phyloP scores from a whole-genome alignment of 371 early-diverging fungal species.

The Mortierella sp. region DNA sequence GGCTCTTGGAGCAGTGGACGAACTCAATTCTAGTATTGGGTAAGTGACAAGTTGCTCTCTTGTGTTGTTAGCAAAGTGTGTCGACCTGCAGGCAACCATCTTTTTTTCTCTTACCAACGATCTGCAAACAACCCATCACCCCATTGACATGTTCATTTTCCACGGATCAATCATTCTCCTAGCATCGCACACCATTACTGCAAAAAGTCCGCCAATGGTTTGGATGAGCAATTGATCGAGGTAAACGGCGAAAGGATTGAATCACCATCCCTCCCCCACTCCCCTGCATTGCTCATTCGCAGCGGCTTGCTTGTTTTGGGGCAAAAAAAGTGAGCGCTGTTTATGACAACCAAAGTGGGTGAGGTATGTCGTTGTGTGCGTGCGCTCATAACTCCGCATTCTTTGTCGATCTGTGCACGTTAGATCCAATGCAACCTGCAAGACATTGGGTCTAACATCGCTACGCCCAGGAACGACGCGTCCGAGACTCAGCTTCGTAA shows the following conservation, averaged over 20 bases:
- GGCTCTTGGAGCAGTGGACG: conserved; percentile 88
- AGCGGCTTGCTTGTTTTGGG: too few species aligned
- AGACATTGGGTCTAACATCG: conserved; percentile 91
- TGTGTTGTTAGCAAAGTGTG: too few species aligned
- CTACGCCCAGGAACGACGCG: conserved; percentile 83
- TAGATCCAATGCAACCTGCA: conserved; percentile 91
- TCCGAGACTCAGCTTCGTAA: conserved; percentile 64
- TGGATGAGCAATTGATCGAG: conserved; percentile 71
- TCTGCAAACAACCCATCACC: too few species aligned
- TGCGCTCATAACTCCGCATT: not conserved
- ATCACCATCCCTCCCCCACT: too few species aligned
- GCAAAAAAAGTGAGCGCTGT: not conserved
- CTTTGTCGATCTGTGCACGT: conserved; percentile 1
- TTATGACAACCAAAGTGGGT: not conserved
- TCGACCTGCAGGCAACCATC: too few species aligned
- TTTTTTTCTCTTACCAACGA: too few species aligned
- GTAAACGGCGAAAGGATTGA: too few species aligned
- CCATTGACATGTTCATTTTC: too few species aligned
- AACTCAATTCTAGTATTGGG: conserved; percentile 75
- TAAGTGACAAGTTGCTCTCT: conserved; percentile 11
- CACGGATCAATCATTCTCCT: not conserved
- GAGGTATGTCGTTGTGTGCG: too few species aligned
- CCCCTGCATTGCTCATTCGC: too few species aligned
- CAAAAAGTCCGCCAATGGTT: conserved; percentile 62
- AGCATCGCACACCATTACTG: conserved; percentile 79